Conservation (phyloP, 768 basidiomycete genomes). For the Tremella mesenterica region DNA sequence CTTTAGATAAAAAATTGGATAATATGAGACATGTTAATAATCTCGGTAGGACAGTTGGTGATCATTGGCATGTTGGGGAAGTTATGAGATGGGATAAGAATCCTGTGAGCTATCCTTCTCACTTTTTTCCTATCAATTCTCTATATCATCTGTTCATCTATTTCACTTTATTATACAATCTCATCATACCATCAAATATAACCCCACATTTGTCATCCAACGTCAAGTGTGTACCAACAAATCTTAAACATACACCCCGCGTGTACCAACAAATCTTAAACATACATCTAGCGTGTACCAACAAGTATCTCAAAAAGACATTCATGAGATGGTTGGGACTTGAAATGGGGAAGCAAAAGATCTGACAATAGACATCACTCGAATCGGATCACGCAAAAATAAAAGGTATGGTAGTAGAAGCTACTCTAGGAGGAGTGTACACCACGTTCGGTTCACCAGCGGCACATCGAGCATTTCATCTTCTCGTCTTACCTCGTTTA, state of each 20-base stretch:
- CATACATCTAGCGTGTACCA: no score
- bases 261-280: no score
- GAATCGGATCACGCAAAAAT: constrained; percentile 18
- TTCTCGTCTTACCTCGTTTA: constrained; percentile 31
- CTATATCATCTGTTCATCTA: no score
- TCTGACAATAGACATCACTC: constrained; percentile 13
- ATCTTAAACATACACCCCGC: no score
- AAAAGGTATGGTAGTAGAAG: constrained; percentile 26
- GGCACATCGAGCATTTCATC: constrained; percentile 41
- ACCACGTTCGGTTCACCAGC: constrained; percentile 36
- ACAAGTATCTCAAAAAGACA: no score
- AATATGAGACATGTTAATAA: constrained; percentile 31
- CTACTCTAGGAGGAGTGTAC: constrained; percentile 33
- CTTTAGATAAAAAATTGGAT: constrained; percentile 30
- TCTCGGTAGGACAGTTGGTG: constrained; percentile 35
- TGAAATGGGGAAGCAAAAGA: background rate
- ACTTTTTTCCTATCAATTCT: no score
- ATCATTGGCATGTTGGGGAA: constrained; percentile 28
- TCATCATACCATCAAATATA: no score
- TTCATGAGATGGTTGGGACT: no score
- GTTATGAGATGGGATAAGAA: constrained; percentile 28
- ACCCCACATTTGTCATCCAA: no score
- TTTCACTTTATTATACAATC: no score
- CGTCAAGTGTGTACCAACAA: no score
- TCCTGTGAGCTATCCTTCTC: constrained; percentile 20